Base-by-base conservation (phyloP, 371 early-diverging fungal species). In the Phascolomyces articulosus region DNA sequence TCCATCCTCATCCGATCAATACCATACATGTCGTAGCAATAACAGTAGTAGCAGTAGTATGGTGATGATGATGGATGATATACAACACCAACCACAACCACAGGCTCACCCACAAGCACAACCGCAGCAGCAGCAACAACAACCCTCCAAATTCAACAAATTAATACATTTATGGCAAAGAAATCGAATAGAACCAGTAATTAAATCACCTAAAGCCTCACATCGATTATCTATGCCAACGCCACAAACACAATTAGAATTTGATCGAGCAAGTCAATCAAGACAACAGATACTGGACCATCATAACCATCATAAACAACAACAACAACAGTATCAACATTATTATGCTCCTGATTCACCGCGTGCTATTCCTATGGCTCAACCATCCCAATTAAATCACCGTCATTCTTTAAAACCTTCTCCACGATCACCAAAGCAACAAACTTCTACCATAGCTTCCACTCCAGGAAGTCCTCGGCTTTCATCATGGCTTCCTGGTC, bases 401-500 rank as follows among this genome's bases (percentile, higher is more conserved):
- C 31, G 20, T 23, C 40, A 27, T 40, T 20, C 23, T 11, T 11
- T 40, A 40, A 20, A 29, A 34, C 24, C 40, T 21, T 24, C 63
- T 20, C 31, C 56, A 2, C 51, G 58, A 16, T 51, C 51, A n/a
- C 44, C 55, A n/a, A 34, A 26, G 55, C 60, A 47, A n/a, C 21
- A 15, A 16, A 47, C 47, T 13, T n/a, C 63, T 13, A n/a, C n/a
- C n/a, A 21, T 55, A 21, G 29, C 60, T 13, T 26, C 63, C n/a
- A 23, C 26, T n/a, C n/a, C n/a, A 16, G 60, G 63, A 7, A 63
- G 54, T 20, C 63, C 65, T 28, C 65, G 65, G 0, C 27, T 66
- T 26, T 60, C 66, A 1, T 71, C 71, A 2, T 71, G 71, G 71
- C 60, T 71, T 10, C 71, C 71, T 0, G 67, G 67, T 23, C 40